These are phyloP conservation scores for Trichocladium uniseriatum DNA, from an alignment of 495 filamentous ascomycete species.

Conservation along the genomic window DNA sequence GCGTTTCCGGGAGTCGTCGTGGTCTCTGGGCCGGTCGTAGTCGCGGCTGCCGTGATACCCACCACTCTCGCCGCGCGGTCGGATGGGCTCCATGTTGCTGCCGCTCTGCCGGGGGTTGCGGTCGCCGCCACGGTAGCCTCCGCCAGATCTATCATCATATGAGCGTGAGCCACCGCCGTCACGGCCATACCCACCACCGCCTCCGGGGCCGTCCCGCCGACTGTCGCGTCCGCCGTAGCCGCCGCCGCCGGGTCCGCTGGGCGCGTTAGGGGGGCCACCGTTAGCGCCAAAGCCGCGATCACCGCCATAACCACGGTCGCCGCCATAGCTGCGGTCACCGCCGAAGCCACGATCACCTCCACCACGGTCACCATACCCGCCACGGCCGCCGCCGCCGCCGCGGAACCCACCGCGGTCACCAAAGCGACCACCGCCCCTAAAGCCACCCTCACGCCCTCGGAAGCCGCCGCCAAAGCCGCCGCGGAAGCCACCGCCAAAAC, in stretches of 20 bases:
- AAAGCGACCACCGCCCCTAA: slow-evolving; percentile 44
- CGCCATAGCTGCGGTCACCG: slow-evolving; percentile 43
- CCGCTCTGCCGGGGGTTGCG: slow-evolving; percentile 48
- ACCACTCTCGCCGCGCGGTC: slow-evolving; percentile 44
- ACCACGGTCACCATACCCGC: slow-evolving; percentile 46
- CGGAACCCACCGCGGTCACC: slow-evolving; percentile 44
- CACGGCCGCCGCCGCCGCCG: slow-evolving; percentile 47
- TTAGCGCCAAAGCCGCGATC: slow-evolving; percentile 15
- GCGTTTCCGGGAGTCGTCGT: slow-evolving; percentile 53
- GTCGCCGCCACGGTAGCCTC: slow-evolving; percentile 44
- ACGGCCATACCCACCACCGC: slow-evolving; percentile 51
- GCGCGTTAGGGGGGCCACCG: slow-evolving; percentile 22
- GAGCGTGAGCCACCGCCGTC: slow-evolving; percentile 46
- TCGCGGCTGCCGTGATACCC: slow-evolving; percentile 41
- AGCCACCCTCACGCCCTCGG: slow-evolving; percentile 48
- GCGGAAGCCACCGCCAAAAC: slow-evolving; percentile 55
- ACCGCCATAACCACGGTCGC: slow-evolving; percentile 45
- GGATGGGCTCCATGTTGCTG: slow-evolving; percentile 61
- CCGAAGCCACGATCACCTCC: slow-evolving; percentile 33
- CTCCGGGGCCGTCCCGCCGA: slow-evolving; percentile 21
- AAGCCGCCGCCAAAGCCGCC: slow-evolving; percentile 40
- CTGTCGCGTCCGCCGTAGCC: slow-evolving; percentile 27
- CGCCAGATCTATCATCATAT: slow-evolving; percentile 51
- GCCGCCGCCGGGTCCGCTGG: slow-evolving; percentile 11
- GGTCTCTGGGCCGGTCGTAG: slow-evolving; percentile 37